Base-by-base conservation (phyloP, 179 eudicot species). In the Carnegiea gigantea region DNA sequence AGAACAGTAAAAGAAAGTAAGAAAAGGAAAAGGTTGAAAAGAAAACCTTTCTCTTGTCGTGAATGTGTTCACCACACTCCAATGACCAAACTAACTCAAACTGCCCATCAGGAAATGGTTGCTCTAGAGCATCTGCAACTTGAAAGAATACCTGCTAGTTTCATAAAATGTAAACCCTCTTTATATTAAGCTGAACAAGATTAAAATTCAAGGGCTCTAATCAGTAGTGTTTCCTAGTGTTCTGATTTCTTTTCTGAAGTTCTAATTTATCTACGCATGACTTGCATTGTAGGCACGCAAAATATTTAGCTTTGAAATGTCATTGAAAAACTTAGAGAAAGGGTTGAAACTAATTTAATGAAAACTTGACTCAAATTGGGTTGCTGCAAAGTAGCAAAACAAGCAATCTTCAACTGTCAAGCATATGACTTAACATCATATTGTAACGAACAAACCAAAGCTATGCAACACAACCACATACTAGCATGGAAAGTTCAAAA, bases 61-160 rank as follows among this genome's bases (percentile, higher is more conserved):
- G 99, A 98, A 96, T 96, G 88, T 96, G 99, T 85, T 96, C 99
- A 40, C 97, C 99, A 80, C 99, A 98, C 62, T 92, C 90, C 65
- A 28, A 28, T 28, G 30, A 28, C 30, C 30, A 28, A 28, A 28
- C 30, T 28, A 28, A 28, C 0, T 28, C 30, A 28, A 28, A 28
- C 30, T 28, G 30, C 30, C 30, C 30, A 28, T 28, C 30, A 28
- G 30, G 30, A 28, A 28, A 28, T 28, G 30, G 30, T 28, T 28
- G 30, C 30, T 28, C 30, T 28, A 94, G 80, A 79, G 98, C 99
- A 87, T 96, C 98, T 44, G 98, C 99, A 59, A 96, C 97, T 91
- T 91, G 97, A 84, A 92, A 96, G 33, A 90, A 90, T 44, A 88
- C 97, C 99, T 96, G 92, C 48, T 13, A 24, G 12, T 70, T 70